Evolutionary conservation across 2,329 filamentous ascomycete genomes (phyloP).

Genomic region (Stagonosporopsis tanaceti): DNA sequence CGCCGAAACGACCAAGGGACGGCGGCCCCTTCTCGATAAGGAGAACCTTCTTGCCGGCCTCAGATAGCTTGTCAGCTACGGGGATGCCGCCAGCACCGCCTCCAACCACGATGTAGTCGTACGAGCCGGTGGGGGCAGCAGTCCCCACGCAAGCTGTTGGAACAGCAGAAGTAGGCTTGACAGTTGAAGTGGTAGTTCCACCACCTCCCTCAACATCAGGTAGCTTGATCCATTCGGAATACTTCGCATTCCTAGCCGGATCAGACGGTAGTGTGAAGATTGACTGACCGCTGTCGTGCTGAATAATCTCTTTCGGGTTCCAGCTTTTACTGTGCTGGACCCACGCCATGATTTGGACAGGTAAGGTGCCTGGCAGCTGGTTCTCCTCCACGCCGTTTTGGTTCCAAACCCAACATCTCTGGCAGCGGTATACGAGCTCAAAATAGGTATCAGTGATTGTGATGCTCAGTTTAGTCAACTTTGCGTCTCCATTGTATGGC

Average conservation of each 20-base stretch:
- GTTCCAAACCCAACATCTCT: conserved; percentile 57
- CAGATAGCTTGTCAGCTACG: conserved; percentile 66
- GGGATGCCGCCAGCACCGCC: conserved; percentile 70
- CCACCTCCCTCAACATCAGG: conserved; percentile 37
- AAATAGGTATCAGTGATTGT: conserved; percentile 66
- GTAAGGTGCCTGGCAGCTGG: conserved; percentile 44
- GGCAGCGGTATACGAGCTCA: conserved; percentile 71
- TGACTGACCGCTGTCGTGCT: conserved; percentile 64
- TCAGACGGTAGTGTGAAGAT: conserved; percentile 60
- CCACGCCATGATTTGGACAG: conserved; percentile 62
- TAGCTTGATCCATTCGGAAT: conserved; percentile 52
- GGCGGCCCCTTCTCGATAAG: conserved; percentile 60
- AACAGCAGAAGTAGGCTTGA: conserved; percentile 34
- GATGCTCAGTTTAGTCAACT: conserved; percentile 67
- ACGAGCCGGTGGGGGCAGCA: conserved; percentile 55
- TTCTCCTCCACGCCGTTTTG: conserved; percentile 52
- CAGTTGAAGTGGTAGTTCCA: conserved; percentile 28
- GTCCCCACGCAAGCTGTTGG: conserved; percentile 49
- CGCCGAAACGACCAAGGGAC: conserved; percentile 71
- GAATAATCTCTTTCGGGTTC: conserved; percentile 51
- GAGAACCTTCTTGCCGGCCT: conserved; percentile 70
- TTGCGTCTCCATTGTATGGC: conserved; percentile 68
- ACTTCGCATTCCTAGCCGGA: conserved; percentile 55
- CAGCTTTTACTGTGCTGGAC: conserved; percentile 58
- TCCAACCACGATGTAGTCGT: conserved; percentile 71